Base-by-base conservation (phyloP, 2,329 filamentous ascomycete genomes). In the Paecilomyces niveus region DNA sequence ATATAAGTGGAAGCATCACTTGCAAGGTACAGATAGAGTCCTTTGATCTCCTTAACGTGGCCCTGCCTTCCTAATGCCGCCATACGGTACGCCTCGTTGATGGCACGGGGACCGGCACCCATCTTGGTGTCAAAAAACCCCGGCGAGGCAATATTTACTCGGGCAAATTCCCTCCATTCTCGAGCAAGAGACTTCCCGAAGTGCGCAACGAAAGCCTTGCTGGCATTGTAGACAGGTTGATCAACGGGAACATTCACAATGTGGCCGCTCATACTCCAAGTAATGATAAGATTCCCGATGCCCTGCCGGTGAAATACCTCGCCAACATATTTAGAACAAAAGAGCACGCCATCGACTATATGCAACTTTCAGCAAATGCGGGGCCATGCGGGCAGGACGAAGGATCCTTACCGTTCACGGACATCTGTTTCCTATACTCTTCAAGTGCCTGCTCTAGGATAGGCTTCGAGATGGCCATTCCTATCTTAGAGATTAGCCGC, bases 291-390 rank as follows among this genome's bases (percentile, higher is more conserved):
- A 67, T 82, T 85, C 24, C 87, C 87, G 31, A 78, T 73, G 74
- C 84, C 84, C 68, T 89, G 86, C 24, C 84, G 77, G 35, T 84
- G 76, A 75, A 85, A 90, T 68, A 88, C 83, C 57, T 78, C 75
- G 3, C 84, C 88, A 0, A 86, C 87, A 0, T 83, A 84, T 66
- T 81, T 81, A 18, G 87, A 87, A 68, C 84, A 88, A 80, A 87
- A 90, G 31, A 55, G 26, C 5, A 55, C 54, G 1, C 54, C 54
- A 29, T 55, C 54, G 29, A 55, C 54, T 55, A 33, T 8, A 21
- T 5, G 3, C n/a, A 5, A 8, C 15, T 15, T 39, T 24, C 24
- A 55, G 13, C 24, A 33, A 9, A 24, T 55, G 13, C 2, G 33
- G 9, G 11, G 15, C 22, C 1, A 24, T n/a, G 21, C 22, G 65